A percentile compares a stretch with the other conserved stretches of the same genome.
Conservation (phyloP, 148 eudicot genomes). For the Persicaria maculosa region DNA sequence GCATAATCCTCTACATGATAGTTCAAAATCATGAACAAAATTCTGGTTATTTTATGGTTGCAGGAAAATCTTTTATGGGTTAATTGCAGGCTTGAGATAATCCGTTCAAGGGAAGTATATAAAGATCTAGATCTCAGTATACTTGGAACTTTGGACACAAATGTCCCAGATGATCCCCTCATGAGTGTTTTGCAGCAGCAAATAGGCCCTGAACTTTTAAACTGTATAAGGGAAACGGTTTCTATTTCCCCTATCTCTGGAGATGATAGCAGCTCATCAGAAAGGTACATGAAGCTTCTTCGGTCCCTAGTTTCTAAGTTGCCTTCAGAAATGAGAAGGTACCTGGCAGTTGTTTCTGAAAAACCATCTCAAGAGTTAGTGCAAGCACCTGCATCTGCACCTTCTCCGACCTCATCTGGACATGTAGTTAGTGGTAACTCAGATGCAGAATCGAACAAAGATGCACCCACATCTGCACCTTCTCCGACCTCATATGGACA, state of each 20-base stretch:
- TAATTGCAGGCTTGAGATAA: constrained; percentile 55
- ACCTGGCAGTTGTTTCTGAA: constrained; percentile 5
- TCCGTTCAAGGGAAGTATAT: constrained; percentile 35
- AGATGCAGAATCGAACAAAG: background rate
- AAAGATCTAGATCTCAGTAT: constrained; percentile 32
- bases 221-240: constrained; percentile 51
- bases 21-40: background rate
- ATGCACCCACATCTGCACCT: constrained; percentile 22
- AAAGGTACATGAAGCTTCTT: constrained; percentile 41
- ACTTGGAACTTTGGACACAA: constrained; percentile 17
- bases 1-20: background rate
- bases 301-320: constrained; percentile 23
- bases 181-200: constrained; percentile 33
- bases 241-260: constrained; percentile 31
- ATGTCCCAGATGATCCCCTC: constrained; percentile 22
- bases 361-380: background rate
- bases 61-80: constrained; percentile 57
- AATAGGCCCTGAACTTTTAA: constrained; percentile 38
- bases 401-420: constrained; percentile 21
- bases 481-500: constrained; percentile 14
- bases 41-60: constrained; percentile 15
- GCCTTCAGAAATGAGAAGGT: constrained; percentile 28
- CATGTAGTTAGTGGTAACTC: background rate
- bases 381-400: constrained; percentile 18
- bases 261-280: constrained; percentile 33